Evolutionary conservation across 208 protist genomes (phyloP), one percentile per base, ranked within the genome.

Genomic region (Trypanosoma platydactyli): DNA sequence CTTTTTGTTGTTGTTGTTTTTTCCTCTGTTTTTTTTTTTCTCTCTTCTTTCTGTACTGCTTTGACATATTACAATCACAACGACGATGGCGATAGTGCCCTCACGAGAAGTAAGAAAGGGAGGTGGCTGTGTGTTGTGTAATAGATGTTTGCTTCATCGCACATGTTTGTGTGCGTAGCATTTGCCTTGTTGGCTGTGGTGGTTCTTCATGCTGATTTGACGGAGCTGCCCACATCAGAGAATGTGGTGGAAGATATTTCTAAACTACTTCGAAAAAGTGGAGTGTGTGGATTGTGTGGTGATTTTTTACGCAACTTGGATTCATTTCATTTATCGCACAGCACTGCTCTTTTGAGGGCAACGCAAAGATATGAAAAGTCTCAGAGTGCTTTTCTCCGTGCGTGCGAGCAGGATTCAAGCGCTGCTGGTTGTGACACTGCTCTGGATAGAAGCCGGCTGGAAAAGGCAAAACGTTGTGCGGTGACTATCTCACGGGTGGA

Each of bases 1-100:
- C n/a, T 15, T 59, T 64, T 25, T 42, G 27, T 33, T 56, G 44
- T 20, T 25, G 33, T 46, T 40, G 5, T 44, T 70, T 62, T 77
- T 54, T 5, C 71, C 22, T 66, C 66, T 51, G 56, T 77, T n/a
- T 62, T 64, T 71, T 27, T 57, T 42, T 71, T 41, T 61, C 51
- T 56, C 41, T 30, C 18, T 62, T 13, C 18, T 38, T 54, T 27
- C 35, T 22, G 7, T 51, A 7, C 24, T 51, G 13, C 24, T 51
- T 51, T 51, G n/a, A n/a, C n/a, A n/a, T n/a, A n/a, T n/a, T n/a
- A n/a, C n/a, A n/a, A n/a, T n/a, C n/a, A n/a, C n/a, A n/a, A n/a
- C n/a, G n/a, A n/a, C n/a, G n/a, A n/a, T n/a, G n/a, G n/a, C n/a
- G n/a, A n/a, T n/a, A n/a, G n/a, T n/a, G n/a, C n/a, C n/a, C n/a